These are phyloP conservation scores for Cercospora nicotianae DNA, from an alignment of 2,329 filamentous ascomycete genomes.

Conservation along the genomic window DNA sequence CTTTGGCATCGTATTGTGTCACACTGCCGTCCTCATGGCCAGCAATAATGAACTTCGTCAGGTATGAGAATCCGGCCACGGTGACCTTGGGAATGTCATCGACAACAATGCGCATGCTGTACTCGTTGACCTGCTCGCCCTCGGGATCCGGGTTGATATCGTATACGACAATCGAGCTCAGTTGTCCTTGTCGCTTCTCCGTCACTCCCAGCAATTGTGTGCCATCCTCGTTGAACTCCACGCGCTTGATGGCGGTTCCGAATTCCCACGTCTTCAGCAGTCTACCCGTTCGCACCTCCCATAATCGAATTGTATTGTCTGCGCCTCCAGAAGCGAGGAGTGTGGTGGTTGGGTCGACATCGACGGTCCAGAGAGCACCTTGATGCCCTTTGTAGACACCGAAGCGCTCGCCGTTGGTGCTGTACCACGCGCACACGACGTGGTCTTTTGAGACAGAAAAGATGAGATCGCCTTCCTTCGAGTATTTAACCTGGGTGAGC, in stretches of 20 bases:
- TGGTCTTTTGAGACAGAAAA: constrained; percentile 97
- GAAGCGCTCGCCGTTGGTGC: constrained; percentile 95
- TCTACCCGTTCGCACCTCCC: constrained; percentile 91
- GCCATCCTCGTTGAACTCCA: constrained; percentile 96
- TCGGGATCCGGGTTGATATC: constrained; percentile 83
- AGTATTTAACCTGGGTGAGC: constrained; percentile 61
- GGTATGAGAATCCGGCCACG: constrained; percentile 93
- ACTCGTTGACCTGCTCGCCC: constrained; percentile 82
- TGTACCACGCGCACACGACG: constrained; percentile 94
- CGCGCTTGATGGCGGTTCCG: constrained; percentile 92
- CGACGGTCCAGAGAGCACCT: constrained; percentile 97
- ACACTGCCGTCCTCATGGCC: constrained; percentile 96
- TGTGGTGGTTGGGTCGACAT: constrained; percentile 87
- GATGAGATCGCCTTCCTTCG: constrained; percentile 91
- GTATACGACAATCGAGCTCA: constrained; percentile 90
- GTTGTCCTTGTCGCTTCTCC: constrained; percentile 96
- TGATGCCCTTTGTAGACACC: constrained; percentile 96
- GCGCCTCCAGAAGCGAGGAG: constrained; percentile 93
- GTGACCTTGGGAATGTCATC: constrained; percentile 91
- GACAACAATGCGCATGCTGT: constrained; percentile 81
- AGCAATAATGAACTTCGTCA: constrained; percentile 94
- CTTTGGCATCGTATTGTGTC: constrained; percentile 88
- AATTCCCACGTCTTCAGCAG: constrained; percentile 98
- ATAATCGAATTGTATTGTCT: constrained; percentile 96
- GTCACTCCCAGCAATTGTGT: constrained; percentile 88